Evolutionary conservation across 208 protist species (phyloP), one percentile per base, ranked within the genome.

Genomic region (Giardia muris): DNA sequence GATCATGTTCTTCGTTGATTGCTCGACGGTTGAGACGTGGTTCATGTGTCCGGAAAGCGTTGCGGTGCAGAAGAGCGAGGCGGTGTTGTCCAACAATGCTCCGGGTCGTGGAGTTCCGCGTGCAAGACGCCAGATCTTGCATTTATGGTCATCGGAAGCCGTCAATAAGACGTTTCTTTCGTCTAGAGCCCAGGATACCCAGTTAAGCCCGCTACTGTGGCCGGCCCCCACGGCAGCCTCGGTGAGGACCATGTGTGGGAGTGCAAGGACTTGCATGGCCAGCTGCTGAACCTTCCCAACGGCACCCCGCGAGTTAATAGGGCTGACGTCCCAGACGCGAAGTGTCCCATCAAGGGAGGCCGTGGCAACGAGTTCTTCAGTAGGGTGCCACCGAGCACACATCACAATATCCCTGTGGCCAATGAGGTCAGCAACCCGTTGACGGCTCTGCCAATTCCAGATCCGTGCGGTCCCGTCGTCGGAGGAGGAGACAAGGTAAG

Each of bases 321-420:
- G 1, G 10, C 92, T 92, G 30, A 93, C 46, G 46, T 94, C 93
- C 93, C 93, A 94, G 0, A 94, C 47, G 1, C 93, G 22, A 1
- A 94, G 48, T 0, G 93, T 92, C 3, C 67, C 30, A 93, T 94
- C 93, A n/a, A 94, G 44, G 43, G 86, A 92, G 0, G 86, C 92
- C 22, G 93, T 87, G 45, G 48, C 43, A 93, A 94, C 30, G 43
- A 94, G 48, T 43, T 91, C 90, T 2, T 92, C 76, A 76, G 1
- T 93, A 4, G 92, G 92, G 44, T 93, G 92, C 30, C 93, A 94
- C 0, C 10, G 0, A 0, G 93, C 93, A 86, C 47, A 93, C 92
- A 93, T 94, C 10, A 94, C 93, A 19, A 92, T 93, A 42, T 94
- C 92, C 1, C 46, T 2, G 46, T 94, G 93, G 0, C 93, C 93